Evolutionary conservation across 2,329 filamentous ascomycete species (phyloP), one percentile per base, ranked within the genome.

Genomic region (Penicillium hesseltinei): DNA sequence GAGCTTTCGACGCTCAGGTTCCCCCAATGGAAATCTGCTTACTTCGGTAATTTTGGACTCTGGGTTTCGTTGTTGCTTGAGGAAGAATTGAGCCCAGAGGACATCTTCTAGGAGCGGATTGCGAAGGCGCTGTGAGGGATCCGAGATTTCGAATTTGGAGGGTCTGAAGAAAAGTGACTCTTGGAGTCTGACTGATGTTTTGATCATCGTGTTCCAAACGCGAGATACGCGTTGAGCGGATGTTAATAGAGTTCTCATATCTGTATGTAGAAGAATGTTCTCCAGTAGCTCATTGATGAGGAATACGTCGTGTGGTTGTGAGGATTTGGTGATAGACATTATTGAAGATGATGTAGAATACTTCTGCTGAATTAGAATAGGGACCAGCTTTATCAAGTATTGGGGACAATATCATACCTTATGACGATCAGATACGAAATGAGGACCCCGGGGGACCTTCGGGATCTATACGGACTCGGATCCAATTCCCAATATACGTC

Each of bases 21-120:
- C 36, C 2, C 36, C 36, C 3, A 56, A 21, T 1, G 54, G 54
- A 36, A 56, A 56, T 27, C 54, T 56, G 54, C 54, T 53, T 33
- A 56, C 29, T 4, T 42, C 36, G 29, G 43, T 25, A 2, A 9
- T 9, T 5, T 15, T 47, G 2, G 42, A 53, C 21, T 53, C 42
- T 42, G 49, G 29, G 10, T 4, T 53, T 35, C 36, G 27, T 43
- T 47, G 42, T 40, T 56, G 49, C 6, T 56, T 56, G 17, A 56
- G 49, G 49, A 56, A 53, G 36, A 56, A 53, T 46, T 56, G 54
- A 10, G 49, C 54, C 54, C 54, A 56, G 29, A 56, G 49, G 3
- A 56, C 36, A 21, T 53, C 54, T 53, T 47, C 54, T 29, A 56
- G 49, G 17, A 56, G 49, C 6, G 54, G 54, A 17, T 56, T 56